Base-by-base conservation (phyloP, 257 asterid genomes). In the Linaria vulgaris region DNA sequence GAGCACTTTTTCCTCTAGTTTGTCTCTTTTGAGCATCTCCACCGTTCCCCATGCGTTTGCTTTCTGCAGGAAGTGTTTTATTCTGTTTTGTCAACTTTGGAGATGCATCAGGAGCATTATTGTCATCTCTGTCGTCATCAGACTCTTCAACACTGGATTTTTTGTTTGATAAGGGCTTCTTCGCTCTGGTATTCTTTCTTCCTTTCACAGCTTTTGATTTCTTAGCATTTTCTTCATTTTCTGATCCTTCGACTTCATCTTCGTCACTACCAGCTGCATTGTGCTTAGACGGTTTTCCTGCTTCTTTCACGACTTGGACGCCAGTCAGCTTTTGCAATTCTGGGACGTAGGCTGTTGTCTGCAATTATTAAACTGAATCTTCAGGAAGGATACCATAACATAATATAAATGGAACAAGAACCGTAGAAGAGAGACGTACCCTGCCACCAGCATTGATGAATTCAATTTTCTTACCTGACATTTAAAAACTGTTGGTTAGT, bases 301-400 rank as follows among this genome's bases (percentile, higher is more conserved):
- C 75, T 31, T 64, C 86, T 79, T 82, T 83, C 16, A 76, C 67
- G 59, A 84, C 78, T 76, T 85, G 96, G 25, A 72, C 69, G 56
- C 90, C 95, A 37, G 69, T 72, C 63, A 84, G 67, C 76, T 87
- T 84, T 81, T 94, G 99, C 70, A 90, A 61, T 72, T 94, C 97
- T 2, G 99, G 96, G 55, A 94, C 94, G 61, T 76, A 83, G 59
- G 99, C 99, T 57, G 99, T 76, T 53, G 99, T 87, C 99, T 94
- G 80, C 70, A 72, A 70, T 52, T 74, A 59, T 66, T 23, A 76
- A 63, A 67, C 16, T 58, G 31, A 54, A 51, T 25, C 13, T 56
- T 71, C 24, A 30, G 21, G 27, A 41, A 34, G 50, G 34, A n/a
- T 51, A 61, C 12, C 5, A 17, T 0, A 3, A 44, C 14, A 56